These are phyloP conservation scores for Hapsidospora chrysogenum DNA, from an alignment of 495 filamentous ascomycete species.

Conservation along the genomic window DNA sequence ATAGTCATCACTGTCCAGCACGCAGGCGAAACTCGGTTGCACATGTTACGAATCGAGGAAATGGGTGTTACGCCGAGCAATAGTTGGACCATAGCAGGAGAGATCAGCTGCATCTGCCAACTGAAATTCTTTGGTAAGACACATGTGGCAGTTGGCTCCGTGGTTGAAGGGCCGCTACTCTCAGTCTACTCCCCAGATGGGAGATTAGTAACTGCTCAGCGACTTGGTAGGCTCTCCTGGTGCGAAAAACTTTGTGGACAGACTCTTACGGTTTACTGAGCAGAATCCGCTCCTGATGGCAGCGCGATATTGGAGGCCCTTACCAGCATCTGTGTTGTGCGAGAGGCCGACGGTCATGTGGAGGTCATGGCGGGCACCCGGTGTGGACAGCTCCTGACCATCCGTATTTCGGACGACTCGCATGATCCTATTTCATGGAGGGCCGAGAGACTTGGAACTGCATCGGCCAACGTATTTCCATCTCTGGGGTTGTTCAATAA, in stretches of 20 bases:
- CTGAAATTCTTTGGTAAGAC: constrained; percentile 4
- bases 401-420: constrained; percentile 3
- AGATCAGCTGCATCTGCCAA: constrained; percentile 22
- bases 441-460: constrained; percentile 12
- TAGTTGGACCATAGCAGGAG: constrained; percentile 15
- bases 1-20: constrained; percentile 18
- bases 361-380: constrained; percentile 22
- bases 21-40: constrained; percentile 11
- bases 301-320: constrained; percentile 15
- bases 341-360: constrained; percentile 2
- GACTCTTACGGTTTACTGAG: no score
- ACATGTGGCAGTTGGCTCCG: constrained; percentile 16
- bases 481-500: neutral
- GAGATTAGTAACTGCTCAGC: neutral
- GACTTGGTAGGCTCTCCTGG: constrained; percentile 3
- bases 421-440: constrained; percentile 2
- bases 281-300: no score
- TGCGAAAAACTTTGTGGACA: constrained; percentile 1
- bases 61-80: constrained; percentile 7
- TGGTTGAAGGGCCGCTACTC: constrained; percentile 11
- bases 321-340: constrained; percentile 15
- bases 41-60: constrained; percentile 12
- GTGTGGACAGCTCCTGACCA: constrained; percentile 24
- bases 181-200: constrained; percentile 8
- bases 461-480: constrained; percentile 9